Evolutionary conservation across 2,329 filamentous ascomycete species (phyloP).

Genomic region (Neopestalotiopsis rosae): DNA sequence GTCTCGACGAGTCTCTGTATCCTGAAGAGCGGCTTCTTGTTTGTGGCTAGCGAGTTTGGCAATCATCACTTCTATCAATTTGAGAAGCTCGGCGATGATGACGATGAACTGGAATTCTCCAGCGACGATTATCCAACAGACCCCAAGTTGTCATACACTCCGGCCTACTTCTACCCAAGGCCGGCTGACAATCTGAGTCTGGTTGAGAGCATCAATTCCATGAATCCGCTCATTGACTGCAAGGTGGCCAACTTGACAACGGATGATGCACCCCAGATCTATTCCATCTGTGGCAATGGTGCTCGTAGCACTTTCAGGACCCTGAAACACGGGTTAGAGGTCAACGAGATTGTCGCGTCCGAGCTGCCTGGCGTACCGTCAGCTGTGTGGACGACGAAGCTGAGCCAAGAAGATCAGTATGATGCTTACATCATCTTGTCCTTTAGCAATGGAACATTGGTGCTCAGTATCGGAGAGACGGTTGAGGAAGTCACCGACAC

Average conservation of each 20-base stretch:
- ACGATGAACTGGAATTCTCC: slow-evolving; percentile 83
- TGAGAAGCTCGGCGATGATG: slow-evolving; percentile 94
- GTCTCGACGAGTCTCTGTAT: slow-evolving; percentile 88
- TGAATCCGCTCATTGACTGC: slow-evolving; percentile 91
- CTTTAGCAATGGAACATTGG: slow-evolving; percentile 86
- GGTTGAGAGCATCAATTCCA: slow-evolving; percentile 83
- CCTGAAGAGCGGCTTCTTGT: slow-evolving; percentile 93
- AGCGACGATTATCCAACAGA: slow-evolving; percentile 86
- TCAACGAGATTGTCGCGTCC: slow-evolving; percentile 94
- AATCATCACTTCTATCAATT: slow-evolving; percentile 97
- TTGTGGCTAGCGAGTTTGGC: slow-evolving; percentile 88
- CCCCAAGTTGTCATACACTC: slow-evolving; percentile 71
- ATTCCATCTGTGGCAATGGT: slow-evolving; percentile 87
- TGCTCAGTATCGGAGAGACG: slow-evolving; percentile 94
- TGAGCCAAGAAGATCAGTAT: slow-evolving; percentile 79
- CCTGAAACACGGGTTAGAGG: slow-evolving; percentile 89
- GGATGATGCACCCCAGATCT: slow-evolving; percentile 96
- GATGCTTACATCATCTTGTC: slow-evolving; percentile 97
- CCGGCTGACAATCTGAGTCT: slow-evolving; percentile 81
- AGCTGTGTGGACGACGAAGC: slow-evolving; percentile 94
- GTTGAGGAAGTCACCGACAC: slow-evolving; percentile 96
- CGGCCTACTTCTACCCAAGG: slow-evolving; percentile 85
- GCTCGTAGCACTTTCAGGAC: slow-evolving; percentile 90
- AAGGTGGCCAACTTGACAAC: slow-evolving; percentile 89
- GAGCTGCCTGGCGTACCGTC: slow-evolving; percentile 87